A percentile compares a stretch with the other conserved stretches of the same genome.
phyloP scores from a whole-genome alignment of 2,329 filamentous ascomycete genomes.

The Endocalyx cinctus region DNA sequence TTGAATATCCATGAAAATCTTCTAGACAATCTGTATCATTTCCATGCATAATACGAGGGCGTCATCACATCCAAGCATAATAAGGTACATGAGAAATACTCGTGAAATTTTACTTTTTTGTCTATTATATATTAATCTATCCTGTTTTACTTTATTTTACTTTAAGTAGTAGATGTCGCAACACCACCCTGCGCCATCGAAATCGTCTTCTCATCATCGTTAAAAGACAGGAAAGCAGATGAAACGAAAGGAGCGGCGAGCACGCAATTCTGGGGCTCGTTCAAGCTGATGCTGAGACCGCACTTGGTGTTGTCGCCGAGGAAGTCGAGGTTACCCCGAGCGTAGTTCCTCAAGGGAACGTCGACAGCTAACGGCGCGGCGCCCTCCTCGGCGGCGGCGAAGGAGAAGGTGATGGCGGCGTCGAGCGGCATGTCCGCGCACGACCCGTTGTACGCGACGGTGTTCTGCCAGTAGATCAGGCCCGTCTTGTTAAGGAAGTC shows the following conservation, averaged over 20 bases:
- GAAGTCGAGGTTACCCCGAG: background rate
- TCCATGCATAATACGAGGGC: too few species aligned
- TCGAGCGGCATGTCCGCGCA: background rate
- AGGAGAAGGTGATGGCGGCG: background rate
- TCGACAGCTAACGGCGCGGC: background rate
- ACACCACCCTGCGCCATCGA: background rate
- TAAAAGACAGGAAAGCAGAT: background rate
- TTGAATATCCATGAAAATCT: too few species aligned
- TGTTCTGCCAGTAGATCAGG: background rate
- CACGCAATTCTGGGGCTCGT: background rate
- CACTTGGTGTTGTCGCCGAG: background rate
- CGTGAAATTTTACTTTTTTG: too few species aligned
- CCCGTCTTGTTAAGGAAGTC: conserved; percentile 1
- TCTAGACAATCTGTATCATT: too few species aligned
- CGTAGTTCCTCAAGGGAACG: background rate
- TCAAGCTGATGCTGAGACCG: background rate
- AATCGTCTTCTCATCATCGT: background rate
- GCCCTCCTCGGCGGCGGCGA: background rate
- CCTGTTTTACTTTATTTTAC: too few species aligned
- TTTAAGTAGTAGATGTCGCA: too few species aligned
- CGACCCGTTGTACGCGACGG: conserved; percentile 1
- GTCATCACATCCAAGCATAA: too few species aligned
- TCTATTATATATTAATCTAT: too few species aligned
- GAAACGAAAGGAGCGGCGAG: background rate
- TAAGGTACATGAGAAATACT: too few species aligned